Base-by-base conservation (phyloP, 2,329 filamentous ascomycete species). In the Fusarium hostae region DNA sequence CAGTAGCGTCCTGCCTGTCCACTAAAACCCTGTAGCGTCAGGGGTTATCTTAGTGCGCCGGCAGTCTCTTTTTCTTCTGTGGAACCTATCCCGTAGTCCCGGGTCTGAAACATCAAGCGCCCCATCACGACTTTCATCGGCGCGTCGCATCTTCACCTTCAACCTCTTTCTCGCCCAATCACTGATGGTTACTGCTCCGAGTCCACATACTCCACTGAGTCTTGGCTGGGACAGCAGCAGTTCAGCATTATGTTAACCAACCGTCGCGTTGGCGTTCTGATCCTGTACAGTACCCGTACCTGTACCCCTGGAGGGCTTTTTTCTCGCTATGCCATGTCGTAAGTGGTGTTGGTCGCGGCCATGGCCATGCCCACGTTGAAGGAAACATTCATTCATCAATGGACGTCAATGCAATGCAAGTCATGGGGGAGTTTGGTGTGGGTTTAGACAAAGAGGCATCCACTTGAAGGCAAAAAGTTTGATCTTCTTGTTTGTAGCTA, bases 71-170 rank as follows among this genome's bases (percentile, higher is more conserved):
- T 77, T 51, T 44, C 52, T 47, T 47, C 52, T 48, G 52, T 56
- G 52, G 52, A 47, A 48, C 52, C 40, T n/a, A 26, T 56, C 39
- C 45, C 60, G 30, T 63, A 40, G 32, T 30, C 61, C 59, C 63
- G 61, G 61, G 61, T 64, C 45, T 77, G 77, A 78, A 78, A 78
- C 77, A 75, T 66, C 70, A 71, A 60, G 67, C 65, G 72, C 72
- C 75, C 70, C 71, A 69, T 74, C 59, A 75, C 62, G 71, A 69
- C 70, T 66, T 34, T 65, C 54, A 63, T 73, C 69, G 73, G 74
- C 71, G 72, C 75, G 72, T 76, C 73, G 64, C 71, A 75, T 75
- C 65, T 71, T 68, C 54, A 62, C 68, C 65, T 55, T 51, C 48
- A 66, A 35, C 51, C 55, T 15, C 57, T 39, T 22, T 54, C 54